Percentiles rank a stretch among this genome's conserved stretches.
These are phyloP conservation scores for baker's yeast (Saccharomyces cerevisiae) DNA, from an alignment of 805 yeast species.

Conservation along the genomic window DNA sequence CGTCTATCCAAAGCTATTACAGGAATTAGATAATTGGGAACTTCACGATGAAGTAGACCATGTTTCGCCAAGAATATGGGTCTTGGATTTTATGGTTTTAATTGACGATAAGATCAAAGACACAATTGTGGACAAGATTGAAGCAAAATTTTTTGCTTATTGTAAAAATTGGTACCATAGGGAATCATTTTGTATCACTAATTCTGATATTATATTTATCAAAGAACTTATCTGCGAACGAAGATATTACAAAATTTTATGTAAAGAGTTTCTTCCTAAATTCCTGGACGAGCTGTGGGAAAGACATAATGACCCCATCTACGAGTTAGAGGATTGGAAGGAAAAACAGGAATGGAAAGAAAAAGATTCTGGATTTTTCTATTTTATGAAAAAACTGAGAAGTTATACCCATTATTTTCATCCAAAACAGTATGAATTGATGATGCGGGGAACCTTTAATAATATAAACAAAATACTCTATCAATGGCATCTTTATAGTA, in stretches of 20 bases:
- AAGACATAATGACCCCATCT: slow-evolving; percentile 17
- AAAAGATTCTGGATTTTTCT: slow-evolving; percentile 8
- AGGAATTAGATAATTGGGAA: slow-evolving; percentile 34
- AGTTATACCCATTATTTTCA: slow-evolving; percentile 9
- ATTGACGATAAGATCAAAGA: slow-evolving; percentile 2
- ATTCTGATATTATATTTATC: slow-evolving; percentile 9
- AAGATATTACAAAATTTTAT: slow-evolving; percentile 6
- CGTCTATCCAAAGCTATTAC: slow-evolving; percentile 34
- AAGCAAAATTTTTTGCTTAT: slow-evolving; percentile 9
- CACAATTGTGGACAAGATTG: slow-evolving; percentile 4
- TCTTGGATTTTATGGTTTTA: slow-evolving; percentile 13
- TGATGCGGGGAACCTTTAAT: slow-evolving; percentile 15
- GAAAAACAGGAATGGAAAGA: background rate
- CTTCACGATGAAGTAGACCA: background rate
- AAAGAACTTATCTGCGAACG: slow-evolving; percentile 8
- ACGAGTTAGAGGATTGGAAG: slow-evolving; percentile 15
- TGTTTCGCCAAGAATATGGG: slow-evolving; percentile 13
- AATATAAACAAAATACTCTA: slow-evolving; percentile 17
- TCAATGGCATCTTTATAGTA: slow-evolving; percentile 20
- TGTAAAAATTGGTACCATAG: slow-evolving; percentile 18
- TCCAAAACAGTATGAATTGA: slow-evolving; percentile 3
- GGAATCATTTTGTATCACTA: slow-evolving; percentile 3
- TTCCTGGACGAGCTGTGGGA: slow-evolving; percentile 20
- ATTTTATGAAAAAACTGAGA: slow-evolving; percentile 9
- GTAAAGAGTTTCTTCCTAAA: slow-evolving; percentile 7